Conservation (phyloP, 2,329 filamentous ascomycete genomes). For the Claviceps capensis region DNA sequence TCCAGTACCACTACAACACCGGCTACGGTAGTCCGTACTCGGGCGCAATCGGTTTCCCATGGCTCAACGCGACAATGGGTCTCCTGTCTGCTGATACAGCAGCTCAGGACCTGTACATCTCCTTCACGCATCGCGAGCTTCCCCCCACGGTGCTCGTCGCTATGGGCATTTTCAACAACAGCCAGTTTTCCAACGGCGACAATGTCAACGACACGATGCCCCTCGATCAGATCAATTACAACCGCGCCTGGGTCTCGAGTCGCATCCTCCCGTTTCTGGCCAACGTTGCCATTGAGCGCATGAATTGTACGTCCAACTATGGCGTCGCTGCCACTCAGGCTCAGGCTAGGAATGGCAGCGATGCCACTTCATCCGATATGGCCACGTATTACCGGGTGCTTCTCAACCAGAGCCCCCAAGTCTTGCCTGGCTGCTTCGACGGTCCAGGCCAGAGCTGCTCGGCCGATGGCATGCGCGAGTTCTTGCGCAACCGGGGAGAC, state of each 20-base stretch:
- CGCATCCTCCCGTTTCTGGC: slow-evolving; percentile 50
- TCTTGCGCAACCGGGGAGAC: slow-evolving; percentile 22
- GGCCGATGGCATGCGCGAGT: slow-evolving; percentile 22
- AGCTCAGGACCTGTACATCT: slow-evolving; percentile 47
- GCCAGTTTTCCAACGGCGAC: slow-evolving; percentile 35
- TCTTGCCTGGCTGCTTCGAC: slow-evolving; percentile 26
- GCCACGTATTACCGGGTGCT: slow-evolving; percentile 28
- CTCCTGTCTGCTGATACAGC: slow-evolving; percentile 28
- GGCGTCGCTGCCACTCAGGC: background rate
- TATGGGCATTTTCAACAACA: slow-evolving; percentile 58
- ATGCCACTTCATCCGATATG: too few species aligned
- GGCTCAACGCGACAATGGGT: slow-evolving; percentile 47
- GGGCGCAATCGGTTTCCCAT: slow-evolving; percentile 48
- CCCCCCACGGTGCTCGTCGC: slow-evolving; percentile 54
- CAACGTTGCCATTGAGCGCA: slow-evolving; percentile 52
- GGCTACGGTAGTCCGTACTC: slow-evolving; percentile 48
- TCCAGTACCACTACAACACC: slow-evolving; percentile 51
- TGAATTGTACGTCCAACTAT: slow-evolving; percentile 33
- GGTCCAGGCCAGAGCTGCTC: slow-evolving; percentile 32
- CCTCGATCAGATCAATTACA: slow-evolving; percentile 45
- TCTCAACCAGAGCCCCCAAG: slow-evolving; percentile 29
- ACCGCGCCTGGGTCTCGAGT: slow-evolving; percentile 49
- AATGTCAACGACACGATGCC: slow-evolving; percentile 51
- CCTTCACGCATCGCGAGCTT: slow-evolving; percentile 56
- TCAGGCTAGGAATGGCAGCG: background rate